Base-by-base conservation (phyloP, 345 rosid genomes). In the Capsella bursapastoris region DNA sequence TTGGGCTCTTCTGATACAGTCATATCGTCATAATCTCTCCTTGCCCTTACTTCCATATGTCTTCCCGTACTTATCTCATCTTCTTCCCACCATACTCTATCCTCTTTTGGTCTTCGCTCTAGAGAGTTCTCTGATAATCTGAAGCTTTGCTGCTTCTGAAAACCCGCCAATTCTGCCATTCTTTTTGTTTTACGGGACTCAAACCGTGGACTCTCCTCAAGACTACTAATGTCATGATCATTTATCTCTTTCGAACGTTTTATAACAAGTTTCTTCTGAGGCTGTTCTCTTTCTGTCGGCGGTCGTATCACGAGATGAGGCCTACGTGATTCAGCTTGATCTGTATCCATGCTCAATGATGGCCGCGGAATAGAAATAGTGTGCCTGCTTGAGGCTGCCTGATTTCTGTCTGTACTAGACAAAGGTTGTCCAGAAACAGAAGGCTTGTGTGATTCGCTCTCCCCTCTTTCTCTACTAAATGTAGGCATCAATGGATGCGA, bases 231-330 rank as follows among this genome's bases (percentile, higher is more conserved):
- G 82, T 92, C 97, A 74, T 84, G 77, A 70, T 90, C 97, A 79
- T 82, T 61, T 66, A 83, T 57, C 80, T 92, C 96, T 79, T 87
- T 95, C 2, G 97, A 84, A 41, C 85, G 88, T 81, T 76, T 95
- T 67, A 95, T 84, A 55, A 87, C 85, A 34, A 95, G 84, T 83
- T 90, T 92, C 81, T 90, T 92, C 77, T 79, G 93, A 73, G 81
- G 70, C 70, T 79, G 90, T 38, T 87, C 93, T 79, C 84, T 87
- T 63, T 87, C 93, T 8, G 87, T 79, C 0, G 97, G 99, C 10
- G 97, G 99, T 41, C 88, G 84, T 79, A 95, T 92, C 72, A 92
- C 89, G 37, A 92, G 77, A 62, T 91, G 85, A 49, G 89, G 90
- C 80, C 84, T 90, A 77, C 83, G 86, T 79, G 84, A 72, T 77